Evolutionary conservation across 352 stramenopile species (phyloP), one percentile per base, ranked within the genome.

Genomic region (Phytophthora foliorum): DNA sequence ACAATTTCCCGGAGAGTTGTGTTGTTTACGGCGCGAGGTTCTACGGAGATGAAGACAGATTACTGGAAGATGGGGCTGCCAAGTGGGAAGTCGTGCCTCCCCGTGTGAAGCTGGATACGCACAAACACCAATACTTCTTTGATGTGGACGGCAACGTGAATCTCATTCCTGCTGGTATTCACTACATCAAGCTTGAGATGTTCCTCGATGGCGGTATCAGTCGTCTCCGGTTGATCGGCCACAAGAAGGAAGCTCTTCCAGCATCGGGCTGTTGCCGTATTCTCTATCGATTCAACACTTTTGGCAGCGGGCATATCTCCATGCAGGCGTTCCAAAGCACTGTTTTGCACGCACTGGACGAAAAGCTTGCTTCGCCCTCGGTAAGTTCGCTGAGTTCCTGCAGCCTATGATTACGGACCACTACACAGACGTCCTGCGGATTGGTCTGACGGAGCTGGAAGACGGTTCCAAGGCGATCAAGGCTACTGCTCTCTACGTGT

Each of bases 341-440:
- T 7, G 7, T 80, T 2, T 36, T 76, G 7, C 22, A 53, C 16
- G n/a, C 63, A 4, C 14, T 80, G 17, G 58, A 57, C 6, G 51
- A 67, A n/a, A n/a, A n/a, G 95, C 97, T 11, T 99, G 97, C 80
- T 99, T 99, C 74, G 94, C 96, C 46, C 84, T 99, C n/a, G 98
- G 98, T 41, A 97, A 99, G 79, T 98, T 99, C 57, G 94, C 94
- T 55, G 98, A 99, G 84, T 98, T 99, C 75, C 96, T 98, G 74
- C 97, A 99, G 86, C 98, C 98, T 6, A 97, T 98, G 58, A 98
- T 99, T 50, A 91, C 98, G 32, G 82, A 94, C 39, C 97, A 99
- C 81, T 97, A 97, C 67, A 85, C 88, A 2, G 86, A 99, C 61
- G 99, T 99, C 72, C 72, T 99, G 25, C 98, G 97, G 0, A 97